Evolutionary conservation across 1,284 basidiomycete species (phyloP).

Genomic region (Austroboletus niveus): DNA sequence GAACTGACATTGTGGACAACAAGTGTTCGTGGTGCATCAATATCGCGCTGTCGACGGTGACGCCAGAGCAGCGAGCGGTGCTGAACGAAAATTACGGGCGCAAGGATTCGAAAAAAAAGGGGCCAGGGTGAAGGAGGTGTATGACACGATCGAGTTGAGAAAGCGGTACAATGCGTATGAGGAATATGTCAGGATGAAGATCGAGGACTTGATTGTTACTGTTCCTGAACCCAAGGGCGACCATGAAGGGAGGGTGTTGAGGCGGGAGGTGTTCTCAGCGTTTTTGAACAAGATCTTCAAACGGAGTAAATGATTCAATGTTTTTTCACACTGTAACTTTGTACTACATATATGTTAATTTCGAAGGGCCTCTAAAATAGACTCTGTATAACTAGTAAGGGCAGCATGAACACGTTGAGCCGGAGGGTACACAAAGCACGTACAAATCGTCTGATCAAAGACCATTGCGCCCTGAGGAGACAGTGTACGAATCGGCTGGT

Average conservation of each 20-base stretch:
- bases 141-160: slow-evolving; percentile 48
- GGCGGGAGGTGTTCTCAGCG: slow-evolving; percentile 64
- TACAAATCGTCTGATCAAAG: too few relatives aligned
- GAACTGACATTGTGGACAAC: slow-evolving; percentile 98
- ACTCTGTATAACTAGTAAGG: too few relatives aligned
- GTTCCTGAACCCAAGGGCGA: slow-evolving; percentile 49
- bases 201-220: slow-evolving; percentile 56
- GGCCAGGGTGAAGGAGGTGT: slow-evolving; percentile 67
- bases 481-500: too few relatives aligned
- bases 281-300: slow-evolving; percentile 71
- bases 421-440: too few relatives aligned
- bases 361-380: too few relatives aligned
- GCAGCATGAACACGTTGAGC: too few relatives aligned
- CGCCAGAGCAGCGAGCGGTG: slow-evolving; percentile 53
- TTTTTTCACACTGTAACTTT: too few relatives aligned
- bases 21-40: slow-evolving; percentile 99
- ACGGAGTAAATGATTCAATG: background rate
- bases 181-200: slow-evolving; percentile 54
- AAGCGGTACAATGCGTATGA: slow-evolving; percentile 67
- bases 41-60: slow-evolving; percentile 71
- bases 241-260: slow-evolving; percentile 44
- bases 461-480: too few relatives aligned
- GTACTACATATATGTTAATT: too few relatives aligned
- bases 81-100: slow-evolving; percentile 85
- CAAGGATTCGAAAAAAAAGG: slow-evolving; percentile 61